Evolutionary conservation across 208 protist genomes (phyloP), one percentile per base, ranked within the genome.

Genomic region (Zelonia costaricensis): DNA sequence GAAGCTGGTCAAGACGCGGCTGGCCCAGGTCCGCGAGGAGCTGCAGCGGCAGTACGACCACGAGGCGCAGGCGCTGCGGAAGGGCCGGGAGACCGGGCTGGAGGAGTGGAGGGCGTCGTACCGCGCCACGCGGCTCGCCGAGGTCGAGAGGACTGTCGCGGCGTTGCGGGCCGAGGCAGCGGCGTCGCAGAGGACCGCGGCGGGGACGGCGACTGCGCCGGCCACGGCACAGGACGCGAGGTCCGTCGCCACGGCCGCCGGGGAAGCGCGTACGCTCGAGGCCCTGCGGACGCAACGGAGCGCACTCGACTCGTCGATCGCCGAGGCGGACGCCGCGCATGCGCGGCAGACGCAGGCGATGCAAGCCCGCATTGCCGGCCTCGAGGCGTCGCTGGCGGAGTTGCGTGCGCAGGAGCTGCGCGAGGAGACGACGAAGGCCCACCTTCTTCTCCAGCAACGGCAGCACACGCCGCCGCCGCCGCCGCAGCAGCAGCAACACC

Each of bases 31-130:
- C 15, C 65, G 59, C n/a, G 62, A 64, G 31, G 46, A 55, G 39
- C 38, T 62, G 15, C 39, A 31, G 22, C 52, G 28, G 49, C 42
- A 59, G 52, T 57, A 76, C 12, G 66, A 78, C 18, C 23, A 22
- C 10, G 63, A 65, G 42, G 31, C 60, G 35, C 36, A 48, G 62
- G 36, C n/a, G 35, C 55, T 79, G 43, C 48, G 48, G 42, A 42
- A 22, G 27, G 28, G 48, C 20, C 78, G 57, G 9, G 33, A 62
- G 38, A 42, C 39, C 22, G 54, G 80, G 23, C 47, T 90, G 22
- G 64, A 74, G 36, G 46, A 36, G 39, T 46, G 74, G 47, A 63
- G 69, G 42, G 27, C 44, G 25, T 20, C 22, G 13, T 82, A 85
- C 57, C 61, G 75, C 38, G 36, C 55, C 15, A 36, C 53, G 15